Percentiles rank a stretch among this genome's conserved stretches.
These are phyloP conservation scores for Pyrus hybrid DNA, from an alignment of 331 rosid species.

Conservation along the genomic window DNA sequence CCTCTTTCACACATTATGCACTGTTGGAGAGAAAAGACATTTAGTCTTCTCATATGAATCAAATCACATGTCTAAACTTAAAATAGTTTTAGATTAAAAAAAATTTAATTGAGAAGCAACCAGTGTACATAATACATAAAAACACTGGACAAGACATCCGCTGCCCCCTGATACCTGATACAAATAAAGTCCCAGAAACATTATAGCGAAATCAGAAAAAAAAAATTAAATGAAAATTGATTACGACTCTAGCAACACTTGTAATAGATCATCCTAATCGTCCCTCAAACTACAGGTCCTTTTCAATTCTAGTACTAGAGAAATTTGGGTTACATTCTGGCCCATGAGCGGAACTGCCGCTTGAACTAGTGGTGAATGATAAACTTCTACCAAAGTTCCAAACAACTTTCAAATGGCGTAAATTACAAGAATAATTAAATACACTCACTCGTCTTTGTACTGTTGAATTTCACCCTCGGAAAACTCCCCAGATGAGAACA, in stretches of 20 bases:
- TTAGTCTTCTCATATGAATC: too few species aligned
- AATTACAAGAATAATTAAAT: neutral
- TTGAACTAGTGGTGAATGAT: neutral
- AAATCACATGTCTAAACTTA: too few species aligned
- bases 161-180: neutral
- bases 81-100: neutral
- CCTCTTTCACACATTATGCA: too few species aligned
- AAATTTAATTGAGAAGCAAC: neutral
- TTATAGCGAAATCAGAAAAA: neutral
- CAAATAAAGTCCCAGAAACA: neutral
- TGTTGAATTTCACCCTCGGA: constrained; percentile 87
- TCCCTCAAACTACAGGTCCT: neutral
- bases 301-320: neutral
- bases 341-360: neutral
- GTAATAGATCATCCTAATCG: neutral
- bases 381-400: neutral
- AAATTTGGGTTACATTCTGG: neutral
- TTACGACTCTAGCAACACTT: neutral
- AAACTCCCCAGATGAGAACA: constrained; percentile 75
- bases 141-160: neutral
- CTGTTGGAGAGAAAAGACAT: too few species aligned
- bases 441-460: constrained; percentile 81
- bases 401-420: neutral
- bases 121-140: neutral
- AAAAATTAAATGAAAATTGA: too few species aligned